Conservation (phyloP, 2,329 filamentous ascomycete genomes). For the Kalaharituber pfeilii region DNA sequence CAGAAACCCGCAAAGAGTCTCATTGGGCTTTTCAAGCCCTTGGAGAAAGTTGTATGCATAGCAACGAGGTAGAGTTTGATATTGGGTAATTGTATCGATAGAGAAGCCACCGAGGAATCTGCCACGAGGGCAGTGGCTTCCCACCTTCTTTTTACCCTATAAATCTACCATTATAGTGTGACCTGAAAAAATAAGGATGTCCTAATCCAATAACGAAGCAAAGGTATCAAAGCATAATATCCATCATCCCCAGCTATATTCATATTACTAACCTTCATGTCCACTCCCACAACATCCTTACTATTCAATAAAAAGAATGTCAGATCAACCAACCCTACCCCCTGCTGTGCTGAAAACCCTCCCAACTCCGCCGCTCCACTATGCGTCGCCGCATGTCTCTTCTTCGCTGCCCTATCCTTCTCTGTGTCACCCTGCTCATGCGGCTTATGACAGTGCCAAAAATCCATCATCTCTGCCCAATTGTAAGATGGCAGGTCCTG, state of each 20-base stretch:
- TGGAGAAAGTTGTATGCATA: no score
- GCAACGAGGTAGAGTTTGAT: conserved; percentile 16
- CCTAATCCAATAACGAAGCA: no score
- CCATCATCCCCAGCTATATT: no score
- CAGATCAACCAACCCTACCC: conserved; percentile 64
- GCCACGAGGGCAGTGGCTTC: conserved; percentile 20
- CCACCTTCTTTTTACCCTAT: conserved; percentile 31
- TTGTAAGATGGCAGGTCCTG: conserved; percentile 90
- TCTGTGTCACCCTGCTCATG: conserved; percentile 37
- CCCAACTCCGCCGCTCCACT: conserved; percentile 26
- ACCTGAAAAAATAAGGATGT: no score
- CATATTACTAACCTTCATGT: neutral
- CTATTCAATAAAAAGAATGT: conserved; percentile 55
- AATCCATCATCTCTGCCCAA: conserved; percentile 99
- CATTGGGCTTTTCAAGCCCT: no score
- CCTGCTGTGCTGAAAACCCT: conserved; percentile 44
- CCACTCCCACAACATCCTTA: conserved; percentile 32
- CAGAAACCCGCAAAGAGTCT: no score
- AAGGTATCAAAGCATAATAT: no score
- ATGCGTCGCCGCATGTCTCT: conserved; percentile 17
- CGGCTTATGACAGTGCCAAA: conserved; percentile 98
- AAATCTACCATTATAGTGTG: no score
- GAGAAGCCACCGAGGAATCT: conserved; percentile 25
- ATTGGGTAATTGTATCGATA: conserved; percentile 32
- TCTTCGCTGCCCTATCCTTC: conserved; percentile 24